Conservation (phyloP, 2,329 filamentous ascomycete genomes). For the Aspergillus ruber region DNA sequence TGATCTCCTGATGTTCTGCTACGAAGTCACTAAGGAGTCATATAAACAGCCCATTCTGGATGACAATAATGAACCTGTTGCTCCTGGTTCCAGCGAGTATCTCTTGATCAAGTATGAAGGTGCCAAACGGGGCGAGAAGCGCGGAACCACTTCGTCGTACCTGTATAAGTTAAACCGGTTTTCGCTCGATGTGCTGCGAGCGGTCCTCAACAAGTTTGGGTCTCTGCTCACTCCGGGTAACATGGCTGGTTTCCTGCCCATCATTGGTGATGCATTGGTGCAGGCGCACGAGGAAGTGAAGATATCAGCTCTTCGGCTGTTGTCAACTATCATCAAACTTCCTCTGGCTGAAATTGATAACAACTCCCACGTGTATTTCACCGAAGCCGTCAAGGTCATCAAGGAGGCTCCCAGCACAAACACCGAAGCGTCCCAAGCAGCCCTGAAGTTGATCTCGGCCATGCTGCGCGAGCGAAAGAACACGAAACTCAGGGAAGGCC, state of each 20-base stretch:
- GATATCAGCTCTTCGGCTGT: conserved; percentile 75
- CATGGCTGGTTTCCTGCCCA: conserved; percentile 75
- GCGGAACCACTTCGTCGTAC: conserved; percentile 68
- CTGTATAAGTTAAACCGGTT: conserved; percentile 85
- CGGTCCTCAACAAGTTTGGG: conserved; percentile 79
- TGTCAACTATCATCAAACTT: conserved; percentile 78
- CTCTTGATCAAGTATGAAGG: conserved; percentile 75
- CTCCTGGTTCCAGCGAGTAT: conserved; percentile 36
- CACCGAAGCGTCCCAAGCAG: conserved; percentile 77
- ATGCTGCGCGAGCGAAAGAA: conserved; percentile 75
- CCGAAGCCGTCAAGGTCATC: conserved; percentile 76
- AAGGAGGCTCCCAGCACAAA: conserved; percentile 71
- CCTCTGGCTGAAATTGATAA: conserved; percentile 65
- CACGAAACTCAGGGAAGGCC: conserved; percentile 69
- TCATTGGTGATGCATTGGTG: conserved; percentile 80
- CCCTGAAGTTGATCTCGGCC: conserved; percentile 79
- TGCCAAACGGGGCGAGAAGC: conserved; percentile 65
- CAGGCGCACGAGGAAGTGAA: conserved; percentile 88
- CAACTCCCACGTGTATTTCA: conserved; percentile 69
- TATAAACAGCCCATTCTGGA: conserved; percentile 58
- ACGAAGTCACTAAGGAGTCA: conserved; percentile 83
- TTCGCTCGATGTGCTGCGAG: conserved; percentile 76
- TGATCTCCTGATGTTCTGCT: conserved; percentile 88
- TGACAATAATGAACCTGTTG: conserved; percentile 16
- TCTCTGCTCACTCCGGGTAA: conserved; percentile 72